Evolutionary conservation across 2,329 filamentous ascomycete species (phyloP).

Genomic region (Sporothrix globosa): DNA sequence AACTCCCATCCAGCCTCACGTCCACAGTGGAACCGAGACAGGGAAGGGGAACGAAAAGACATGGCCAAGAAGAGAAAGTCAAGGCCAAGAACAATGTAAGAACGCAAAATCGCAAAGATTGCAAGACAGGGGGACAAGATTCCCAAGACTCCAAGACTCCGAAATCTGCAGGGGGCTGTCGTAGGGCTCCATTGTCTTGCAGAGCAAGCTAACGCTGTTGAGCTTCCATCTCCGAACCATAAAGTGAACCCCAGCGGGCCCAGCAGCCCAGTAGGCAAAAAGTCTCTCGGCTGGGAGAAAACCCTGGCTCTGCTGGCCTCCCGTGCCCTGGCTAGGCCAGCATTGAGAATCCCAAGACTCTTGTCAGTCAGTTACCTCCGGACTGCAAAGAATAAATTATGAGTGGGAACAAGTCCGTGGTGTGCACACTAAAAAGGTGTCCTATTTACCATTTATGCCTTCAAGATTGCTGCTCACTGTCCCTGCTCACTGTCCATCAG

Average conservation of each 20-base stretch:
- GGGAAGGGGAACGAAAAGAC: neutral
- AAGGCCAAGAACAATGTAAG: neutral
- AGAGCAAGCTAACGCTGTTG: constrained; percentile 28
- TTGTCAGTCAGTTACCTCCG: too few species aligned
- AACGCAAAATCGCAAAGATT: neutral
- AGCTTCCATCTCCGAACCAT: constrained; percentile 29
- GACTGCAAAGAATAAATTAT: too few species aligned
- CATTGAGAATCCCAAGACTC: neutral
- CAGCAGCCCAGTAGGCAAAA: neutral
- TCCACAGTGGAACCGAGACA: too few species aligned
- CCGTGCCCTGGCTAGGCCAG: too few species aligned
- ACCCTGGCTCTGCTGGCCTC: neutral
- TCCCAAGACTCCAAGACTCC: too few species aligned
- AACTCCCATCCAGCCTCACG: neutral
- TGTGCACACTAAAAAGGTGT: neutral
- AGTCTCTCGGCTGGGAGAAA: neutral
- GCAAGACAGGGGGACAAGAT: neutral
- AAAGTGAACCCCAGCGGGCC: neutral
- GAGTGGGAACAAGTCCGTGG: neutral
- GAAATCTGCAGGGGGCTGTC: neutral
- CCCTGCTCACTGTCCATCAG: neutral
- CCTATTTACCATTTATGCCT: neutral
- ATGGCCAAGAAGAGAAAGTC: too few species aligned
- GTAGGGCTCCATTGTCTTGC: neutral
- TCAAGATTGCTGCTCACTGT: neutral